phyloP scores from a whole-genome alignment of 805 yeast species.

The Starmerella gropengiesseri region DNA sequence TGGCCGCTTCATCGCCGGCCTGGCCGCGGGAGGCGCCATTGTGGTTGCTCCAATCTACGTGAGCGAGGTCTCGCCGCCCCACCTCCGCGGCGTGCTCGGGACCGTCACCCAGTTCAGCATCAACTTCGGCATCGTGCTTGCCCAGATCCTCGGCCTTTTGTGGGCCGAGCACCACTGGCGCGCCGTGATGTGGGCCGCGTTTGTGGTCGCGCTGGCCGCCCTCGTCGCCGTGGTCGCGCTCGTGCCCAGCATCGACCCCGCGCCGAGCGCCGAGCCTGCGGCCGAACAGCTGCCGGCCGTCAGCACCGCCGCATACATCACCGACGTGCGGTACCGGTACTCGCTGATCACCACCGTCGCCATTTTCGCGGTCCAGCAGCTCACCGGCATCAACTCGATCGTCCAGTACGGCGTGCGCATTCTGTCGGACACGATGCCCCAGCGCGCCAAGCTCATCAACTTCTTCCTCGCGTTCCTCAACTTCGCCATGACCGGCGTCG shows the following conservation, averaged over 20 bases:
- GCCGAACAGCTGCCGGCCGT: background rate
- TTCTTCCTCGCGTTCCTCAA: constrained; percentile 67
- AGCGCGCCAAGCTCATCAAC: constrained; percentile 58
- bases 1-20: constrained; percentile 71
- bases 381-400: constrained; percentile 86
- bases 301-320: constrained; percentile 36
- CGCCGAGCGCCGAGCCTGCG: background rate
- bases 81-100: constrained; percentile 66
- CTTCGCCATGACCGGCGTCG: constrained; percentile 56
- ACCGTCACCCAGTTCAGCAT: constrained; percentile 81
- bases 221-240: background rate
- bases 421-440: constrained; percentile 59
- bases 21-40: constrained; percentile 79
- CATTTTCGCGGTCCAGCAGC: constrained; percentile 74
- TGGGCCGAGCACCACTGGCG: constrained; percentile 73
- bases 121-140: constrained; percentile 70
- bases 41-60: constrained; percentile 77
- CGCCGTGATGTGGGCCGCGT: constrained; percentile 38
- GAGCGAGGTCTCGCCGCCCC: constrained; percentile 65
- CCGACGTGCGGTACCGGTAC: constrained; percentile 40
- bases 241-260: background rate
- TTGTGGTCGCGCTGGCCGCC: constrained; percentile 36
- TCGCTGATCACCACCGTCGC: constrained; percentile 59
- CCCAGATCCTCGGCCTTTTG: constrained; percentile 61
- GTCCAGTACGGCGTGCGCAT: constrained; percentile 88